Conservation (phyloP, 2,329 filamentous ascomycete species). For the Beauveria bassiana region DNA sequence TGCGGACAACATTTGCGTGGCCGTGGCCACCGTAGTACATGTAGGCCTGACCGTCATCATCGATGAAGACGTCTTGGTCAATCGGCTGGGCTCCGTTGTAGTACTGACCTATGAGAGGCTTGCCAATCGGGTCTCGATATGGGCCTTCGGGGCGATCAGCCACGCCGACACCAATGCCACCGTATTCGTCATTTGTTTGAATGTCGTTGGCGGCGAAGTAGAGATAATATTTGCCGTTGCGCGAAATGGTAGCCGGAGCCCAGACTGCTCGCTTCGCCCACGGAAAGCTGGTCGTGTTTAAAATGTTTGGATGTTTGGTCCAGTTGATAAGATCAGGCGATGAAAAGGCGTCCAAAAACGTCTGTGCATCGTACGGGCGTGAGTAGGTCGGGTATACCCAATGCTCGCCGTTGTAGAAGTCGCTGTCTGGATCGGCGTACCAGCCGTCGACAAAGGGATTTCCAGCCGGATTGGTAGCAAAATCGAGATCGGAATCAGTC, state of each 20-base stretch:
- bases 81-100: constrained; percentile 39
- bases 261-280: constrained; percentile 40
- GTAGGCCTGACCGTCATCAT: constrained; percentile 35
- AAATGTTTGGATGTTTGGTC: constrained; percentile 37
- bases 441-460: constrained; percentile 42
- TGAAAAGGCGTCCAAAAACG: constrained; percentile 43
- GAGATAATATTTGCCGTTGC: constrained; percentile 39
- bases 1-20: constrained; percentile 32
- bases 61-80: constrained; percentile 32
- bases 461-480: constrained; percentile 32
- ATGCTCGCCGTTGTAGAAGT: constrained; percentile 36
- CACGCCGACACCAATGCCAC: constrained; percentile 29
- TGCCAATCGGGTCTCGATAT: constrained; percentile 26
- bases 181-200: constrained; percentile 28
- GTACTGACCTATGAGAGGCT: constrained; percentile 28
- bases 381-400: constrained; percentile 43
- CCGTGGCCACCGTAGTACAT: constrained; percentile 33
- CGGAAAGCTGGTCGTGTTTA: constrained; percentile 24
- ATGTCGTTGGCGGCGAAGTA: constrained; percentile 45
- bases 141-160: constrained; percentile 27
- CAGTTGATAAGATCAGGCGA: constrained; percentile 40
- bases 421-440: constrained; percentile 44
- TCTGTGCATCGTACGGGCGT: constrained; percentile 36
- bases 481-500: constrained; percentile 20
- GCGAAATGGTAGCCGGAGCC: constrained; percentile 37